Base-by-base conservation (phyloP, 352 stramenopile genomes). In the Phytophthora tubulina region DNA sequence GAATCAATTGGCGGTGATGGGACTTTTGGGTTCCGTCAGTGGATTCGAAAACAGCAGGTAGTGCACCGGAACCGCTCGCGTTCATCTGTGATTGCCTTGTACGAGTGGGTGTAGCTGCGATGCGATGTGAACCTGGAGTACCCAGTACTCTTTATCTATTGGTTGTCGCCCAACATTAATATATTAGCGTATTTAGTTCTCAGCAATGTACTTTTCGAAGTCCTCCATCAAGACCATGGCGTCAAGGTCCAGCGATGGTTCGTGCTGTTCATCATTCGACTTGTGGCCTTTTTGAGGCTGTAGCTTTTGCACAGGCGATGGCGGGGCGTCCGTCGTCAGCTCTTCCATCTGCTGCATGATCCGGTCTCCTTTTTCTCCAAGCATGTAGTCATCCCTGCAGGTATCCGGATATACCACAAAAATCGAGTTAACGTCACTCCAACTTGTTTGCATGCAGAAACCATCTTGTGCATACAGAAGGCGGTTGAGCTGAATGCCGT, bases 11-110 rank as follows among this genome's bases (percentile, higher is more conserved):
- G 88, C 5, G 74, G 73, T 9, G 86, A 93, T 39, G 86, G 87
- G 8, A 95, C 81, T 0, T 94, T 94, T 42, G 88, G 86, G 5
- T 88, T 94, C 42, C 85, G 88, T 14, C 86, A 94, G 61, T 94
- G 86, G 88, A 85, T 95, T 60, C 82, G 86, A 21, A 95, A 92
- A 74, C 88, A 94, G 52, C 90, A 93, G 62, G 84, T 95, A 2
- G 88, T 95, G 9, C 86, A 93, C 55, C 82, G 86, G 27, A 86
- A 93, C 69, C 85, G 88, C 6, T 93, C 88, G 2, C 78, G 86
- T 10, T 93, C 88, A 30, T 79, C 82, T 3, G 50, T 86, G 8
- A 53, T 76, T 42, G 70, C 77, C 31, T 69, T 76, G 55, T 91
- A 92, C 54, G 87, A 93, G 61, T 95, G 87, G 87, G 87, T 95